Evolutionary conservation across 345 rosid species (phyloP), one percentile per base, ranked within the genome.

Genomic region (Heritiera littoralis): DNA sequence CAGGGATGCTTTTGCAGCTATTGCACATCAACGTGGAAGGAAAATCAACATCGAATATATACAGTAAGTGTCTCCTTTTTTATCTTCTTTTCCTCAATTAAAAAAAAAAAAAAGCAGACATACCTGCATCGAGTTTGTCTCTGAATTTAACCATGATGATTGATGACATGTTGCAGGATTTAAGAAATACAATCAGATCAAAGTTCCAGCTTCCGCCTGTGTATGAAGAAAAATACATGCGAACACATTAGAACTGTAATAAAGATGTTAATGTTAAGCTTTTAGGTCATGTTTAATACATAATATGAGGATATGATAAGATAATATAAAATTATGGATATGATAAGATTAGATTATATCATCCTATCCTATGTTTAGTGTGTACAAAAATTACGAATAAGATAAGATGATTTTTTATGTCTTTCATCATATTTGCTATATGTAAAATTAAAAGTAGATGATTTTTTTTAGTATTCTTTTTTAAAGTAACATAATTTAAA

Each of bases 31-130:
- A 68, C 72, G 15, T 32, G 68, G 76, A 74, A 40, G 70, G 76
- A 80, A 76, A 59, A 83, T 87, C 77, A 83, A 81, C 15, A 72
- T 83, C 9, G 88, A 87, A 81, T 85, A 75, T 32, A 76, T 80
- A 38, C 88, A 87, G 85, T 87, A 77, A 52, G 52, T 48, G 6
- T 59, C 6, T 61, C 7, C 73, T 13, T 20, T 28, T 52, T 52
- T 30, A 17, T 35, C 63, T 54, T 54, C 15, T 5, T 46, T 20
- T 23, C 41, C 5, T 23, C 0, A 6, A 11, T 13, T 69, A 18
- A 20, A 68, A 68, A 45, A 35, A 35, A 3, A 35, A 35, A 35
- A 35, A 32, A 18, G 28, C 23, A 32, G 1, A 72, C 30, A 54
- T 52, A 52, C 3, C 14, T 17, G 28, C 1, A 45, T 61, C 17